Conservation (phyloP, 805 yeast genomes). For the Brettanomyces naardenensis region DNA sequence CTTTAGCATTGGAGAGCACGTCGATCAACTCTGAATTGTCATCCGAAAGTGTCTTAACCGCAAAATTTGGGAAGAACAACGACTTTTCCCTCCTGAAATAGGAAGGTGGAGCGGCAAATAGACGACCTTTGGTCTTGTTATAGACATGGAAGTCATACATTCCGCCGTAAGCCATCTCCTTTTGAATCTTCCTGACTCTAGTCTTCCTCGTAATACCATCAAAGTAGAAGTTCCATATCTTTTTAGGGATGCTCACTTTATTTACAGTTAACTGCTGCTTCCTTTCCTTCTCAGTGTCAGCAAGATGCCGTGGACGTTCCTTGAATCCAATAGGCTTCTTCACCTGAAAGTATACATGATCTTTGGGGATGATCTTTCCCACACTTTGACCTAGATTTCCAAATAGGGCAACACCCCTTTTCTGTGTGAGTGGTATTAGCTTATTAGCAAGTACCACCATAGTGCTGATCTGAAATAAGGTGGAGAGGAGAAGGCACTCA, state of each 20-base stretch:
- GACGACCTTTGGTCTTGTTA: constrained; percentile 73
- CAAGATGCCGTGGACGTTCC: constrained; percentile 17
- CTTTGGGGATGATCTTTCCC: constrained; percentile 25
- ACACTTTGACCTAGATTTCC: constrained; percentile 26
- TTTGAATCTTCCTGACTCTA: constrained; percentile 34
- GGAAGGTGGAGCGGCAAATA: constrained; percentile 76
- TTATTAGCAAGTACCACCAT: no score
- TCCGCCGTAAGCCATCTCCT: constrained; percentile 61
- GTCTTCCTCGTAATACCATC: constrained; percentile 29
- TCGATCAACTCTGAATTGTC: constrained; percentile 27
- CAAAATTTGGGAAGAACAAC: constrained; percentile 74
- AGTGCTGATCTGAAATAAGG: no score
- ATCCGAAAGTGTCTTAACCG: constrained; percentile 43
- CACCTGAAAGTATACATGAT: constrained; percentile 25
- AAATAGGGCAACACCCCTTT: constrained; percentile 22
- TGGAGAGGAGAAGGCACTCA: no score
- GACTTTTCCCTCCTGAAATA: constrained; percentile 69
- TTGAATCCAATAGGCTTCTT: constrained; percentile 26
- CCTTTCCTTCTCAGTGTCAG: constrained; percentile 14
- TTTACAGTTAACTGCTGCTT: constrained; percentile 18
- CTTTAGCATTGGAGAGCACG: constrained; percentile 36
- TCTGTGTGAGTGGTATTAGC: no score
- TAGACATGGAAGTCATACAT: constrained; percentile 57
- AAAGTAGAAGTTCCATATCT: constrained; percentile 27
- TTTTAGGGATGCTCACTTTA: constrained; percentile 23